Evolutionary conservation across 2,329 filamentous ascomycete genomes (phyloP).

Genomic region (Leptographium flavum): DNA sequence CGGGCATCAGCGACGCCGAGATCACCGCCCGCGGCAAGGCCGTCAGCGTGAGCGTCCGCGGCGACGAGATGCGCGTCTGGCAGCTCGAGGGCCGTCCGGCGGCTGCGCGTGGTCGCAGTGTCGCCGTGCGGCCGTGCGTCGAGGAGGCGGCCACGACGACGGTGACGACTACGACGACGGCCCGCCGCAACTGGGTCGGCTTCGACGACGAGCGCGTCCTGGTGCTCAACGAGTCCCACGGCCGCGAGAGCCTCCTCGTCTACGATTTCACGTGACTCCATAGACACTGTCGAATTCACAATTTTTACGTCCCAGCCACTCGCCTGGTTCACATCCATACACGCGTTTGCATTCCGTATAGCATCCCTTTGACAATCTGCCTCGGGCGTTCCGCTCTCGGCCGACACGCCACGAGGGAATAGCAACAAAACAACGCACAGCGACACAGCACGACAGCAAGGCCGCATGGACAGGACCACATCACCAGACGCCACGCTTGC

Average conservation of each 20-base stretch:
- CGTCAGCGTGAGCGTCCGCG: constrained; percentile 73
- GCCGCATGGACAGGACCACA: no score
- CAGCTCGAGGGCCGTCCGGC: constrained; percentile 54
- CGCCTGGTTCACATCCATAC: no score
- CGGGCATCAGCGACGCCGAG: constrained; percentile 72
- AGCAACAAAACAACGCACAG: no score
- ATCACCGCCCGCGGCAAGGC: constrained; percentile 77
- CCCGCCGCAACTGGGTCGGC: constrained; percentile 54
- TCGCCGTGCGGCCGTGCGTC: constrained; percentile 40
- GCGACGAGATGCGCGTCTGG: constrained; percentile 73
- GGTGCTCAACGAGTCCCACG: constrained; percentile 58
- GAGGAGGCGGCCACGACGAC: constrained; percentile 1
- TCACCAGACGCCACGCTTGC: no score
- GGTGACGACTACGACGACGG: constrained; percentile 26
- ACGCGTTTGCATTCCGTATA: no score
- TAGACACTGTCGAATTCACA: no score
- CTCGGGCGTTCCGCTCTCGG: no score
- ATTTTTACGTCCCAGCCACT: no score
- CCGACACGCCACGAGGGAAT: no score
- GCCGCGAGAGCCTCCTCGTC: constrained; percentile 60
- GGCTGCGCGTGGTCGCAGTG: constrained; percentile 24
- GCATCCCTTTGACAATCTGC: no score
- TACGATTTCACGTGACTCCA: constrained; percentile 64
- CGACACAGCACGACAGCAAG: no score
- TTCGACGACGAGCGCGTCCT: constrained; percentile 92